Conservation (phyloP, 768 basidiomycete species). For the Phylloporus arenicola region DNA sequence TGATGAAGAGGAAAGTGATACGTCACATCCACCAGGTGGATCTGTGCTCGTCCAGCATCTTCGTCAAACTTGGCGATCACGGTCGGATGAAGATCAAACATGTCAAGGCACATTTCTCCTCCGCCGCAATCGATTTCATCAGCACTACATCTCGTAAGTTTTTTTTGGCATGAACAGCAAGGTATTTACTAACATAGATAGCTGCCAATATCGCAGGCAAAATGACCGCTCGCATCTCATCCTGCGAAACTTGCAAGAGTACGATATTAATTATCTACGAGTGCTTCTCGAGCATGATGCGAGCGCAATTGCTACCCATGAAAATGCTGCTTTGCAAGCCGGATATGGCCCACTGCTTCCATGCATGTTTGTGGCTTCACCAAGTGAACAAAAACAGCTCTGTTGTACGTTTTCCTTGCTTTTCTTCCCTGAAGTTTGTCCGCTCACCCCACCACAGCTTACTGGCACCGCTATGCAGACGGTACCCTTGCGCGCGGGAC, state of each 20-base stretch:
- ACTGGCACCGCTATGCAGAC: background rate
- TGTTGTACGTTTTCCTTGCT: background rate
- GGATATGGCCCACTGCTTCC: background rate
- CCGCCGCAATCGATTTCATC: too few species aligned
- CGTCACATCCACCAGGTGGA: too few species aligned
- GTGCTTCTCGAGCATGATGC: background rate
- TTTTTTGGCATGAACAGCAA: too few species aligned
- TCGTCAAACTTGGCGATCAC: too few species aligned
- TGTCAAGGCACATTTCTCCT: background rate
- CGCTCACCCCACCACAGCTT: background rate
- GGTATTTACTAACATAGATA: background rate
- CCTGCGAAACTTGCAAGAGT: slow-evolving; percentile 4
- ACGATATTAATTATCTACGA: background rate
- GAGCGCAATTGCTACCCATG: background rate
- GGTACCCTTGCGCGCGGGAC: background rate
- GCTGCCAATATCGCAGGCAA: background rate
- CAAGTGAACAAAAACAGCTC: background rate
- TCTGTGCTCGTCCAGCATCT: too few species aligned
- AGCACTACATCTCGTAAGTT: too few species aligned
- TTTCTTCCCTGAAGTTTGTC: too few species aligned
- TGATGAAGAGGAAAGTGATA: too few species aligned
- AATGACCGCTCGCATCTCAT: background rate
- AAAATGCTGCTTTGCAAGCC: background rate
- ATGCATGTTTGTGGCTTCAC: background rate
- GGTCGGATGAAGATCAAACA: background rate